phyloP scores from a whole-genome alignment of 2,329 filamentous ascomycete species.

The Monosporascus sp. region DNA sequence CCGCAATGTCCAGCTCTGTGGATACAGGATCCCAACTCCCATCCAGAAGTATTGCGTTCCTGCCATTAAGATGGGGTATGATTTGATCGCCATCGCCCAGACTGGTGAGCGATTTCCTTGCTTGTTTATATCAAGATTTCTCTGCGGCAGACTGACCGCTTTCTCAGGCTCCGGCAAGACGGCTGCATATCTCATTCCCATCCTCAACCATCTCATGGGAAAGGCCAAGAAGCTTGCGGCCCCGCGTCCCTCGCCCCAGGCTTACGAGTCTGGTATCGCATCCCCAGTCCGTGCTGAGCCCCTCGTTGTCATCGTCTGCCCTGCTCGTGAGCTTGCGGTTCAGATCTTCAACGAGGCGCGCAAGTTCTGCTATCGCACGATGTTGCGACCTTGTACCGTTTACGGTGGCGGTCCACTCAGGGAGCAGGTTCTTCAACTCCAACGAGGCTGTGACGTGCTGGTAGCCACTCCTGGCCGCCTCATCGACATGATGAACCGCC shows the following conservation, averaged over 20 bases:
- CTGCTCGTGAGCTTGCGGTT: slow-evolving; percentile 83
- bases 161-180: slow-evolving; percentile 87
- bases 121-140: background rate
- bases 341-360: slow-evolving; percentile 95
- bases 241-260: slow-evolving; percentile 61
- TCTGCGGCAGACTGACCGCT: background rate
- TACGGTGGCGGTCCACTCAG: slow-evolving; percentile 77
- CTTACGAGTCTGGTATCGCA: slow-evolving; percentile 44
- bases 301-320: slow-evolving; percentile 76
- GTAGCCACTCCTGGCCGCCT: slow-evolving; percentile 86
- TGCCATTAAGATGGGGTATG: slow-evolving; percentile 67
- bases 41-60: slow-evolving; percentile 86
- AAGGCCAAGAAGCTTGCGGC: slow-evolving; percentile 87
- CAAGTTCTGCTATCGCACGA: slow-evolving; percentile 88
- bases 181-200: slow-evolving; percentile 83
- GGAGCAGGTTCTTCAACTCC: slow-evolving; percentile 67
- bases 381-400: slow-evolving; percentile 84
- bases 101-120: slow-evolving; percentile 62
- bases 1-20: slow-evolving; percentile 68
- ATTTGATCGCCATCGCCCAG: slow-evolving; percentile 86
- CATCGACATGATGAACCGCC: slow-evolving; percentile 73
- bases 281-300: slow-evolving; percentile 69
- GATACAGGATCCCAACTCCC: slow-evolving; percentile 71
- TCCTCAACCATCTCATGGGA: slow-evolving; percentile 88
- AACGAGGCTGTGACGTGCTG: slow-evolving; percentile 82